Conservation (phyloP, 768 basidiomycete genomes). For the Suillus hirtellus region DNA sequence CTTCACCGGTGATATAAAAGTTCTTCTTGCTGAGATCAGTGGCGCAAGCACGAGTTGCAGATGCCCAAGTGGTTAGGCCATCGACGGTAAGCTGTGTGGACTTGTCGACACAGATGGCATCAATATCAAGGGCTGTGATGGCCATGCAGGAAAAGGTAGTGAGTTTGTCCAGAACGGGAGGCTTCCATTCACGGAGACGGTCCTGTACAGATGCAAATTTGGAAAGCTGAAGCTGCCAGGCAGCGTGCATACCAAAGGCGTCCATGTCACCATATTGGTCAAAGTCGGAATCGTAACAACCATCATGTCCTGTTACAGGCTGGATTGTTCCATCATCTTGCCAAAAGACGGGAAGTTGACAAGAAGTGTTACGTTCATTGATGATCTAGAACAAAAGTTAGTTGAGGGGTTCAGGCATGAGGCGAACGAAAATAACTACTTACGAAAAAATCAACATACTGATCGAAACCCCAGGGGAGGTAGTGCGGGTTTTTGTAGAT, state of each 20-base stretch:
- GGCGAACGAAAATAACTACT: slow-evolving; percentile 20
- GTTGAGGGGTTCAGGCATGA: not conserved
- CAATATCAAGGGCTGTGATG: slow-evolving; percentile 85
- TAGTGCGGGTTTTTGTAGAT: slow-evolving; percentile 34
- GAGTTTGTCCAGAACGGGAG: slow-evolving; percentile 75
- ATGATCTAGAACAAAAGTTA: slow-evolving; percentile 42
- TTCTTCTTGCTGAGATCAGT: slow-evolving; percentile 71
- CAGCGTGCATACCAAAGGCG: slow-evolving; percentile 94
- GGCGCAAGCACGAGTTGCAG: slow-evolving; percentile 75
- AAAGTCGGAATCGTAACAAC: slow-evolving; percentile 83
- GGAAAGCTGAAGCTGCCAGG: slow-evolving; percentile 90
- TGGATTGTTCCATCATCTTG: slow-evolving; percentile 63
- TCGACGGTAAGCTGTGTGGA: slow-evolving; percentile 88
- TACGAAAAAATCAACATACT: slow-evolving; percentile 85
- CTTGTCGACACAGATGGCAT: slow-evolving; percentile 95
- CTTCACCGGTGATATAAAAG: slow-evolving; percentile 90
- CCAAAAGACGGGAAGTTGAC: slow-evolving; percentile 80
- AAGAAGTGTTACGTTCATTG: slow-evolving; percentile 74
- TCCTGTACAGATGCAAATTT: slow-evolving; percentile 98
- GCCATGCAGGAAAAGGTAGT: slow-evolving; percentile 81
- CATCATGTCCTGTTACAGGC: slow-evolving; percentile 52
- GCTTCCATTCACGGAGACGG: slow-evolving; percentile 91
- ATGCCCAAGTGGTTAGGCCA: slow-evolving; percentile 75
- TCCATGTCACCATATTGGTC: slow-evolving; percentile 98
- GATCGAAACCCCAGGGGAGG: slow-evolving; percentile 81